Percentiles rank a stretch among this genome's conserved stretches.
phyloP scores from a whole-genome alignment of 495 filamentous ascomycete species.

The Penicillium dipodomyicola region DNA sequence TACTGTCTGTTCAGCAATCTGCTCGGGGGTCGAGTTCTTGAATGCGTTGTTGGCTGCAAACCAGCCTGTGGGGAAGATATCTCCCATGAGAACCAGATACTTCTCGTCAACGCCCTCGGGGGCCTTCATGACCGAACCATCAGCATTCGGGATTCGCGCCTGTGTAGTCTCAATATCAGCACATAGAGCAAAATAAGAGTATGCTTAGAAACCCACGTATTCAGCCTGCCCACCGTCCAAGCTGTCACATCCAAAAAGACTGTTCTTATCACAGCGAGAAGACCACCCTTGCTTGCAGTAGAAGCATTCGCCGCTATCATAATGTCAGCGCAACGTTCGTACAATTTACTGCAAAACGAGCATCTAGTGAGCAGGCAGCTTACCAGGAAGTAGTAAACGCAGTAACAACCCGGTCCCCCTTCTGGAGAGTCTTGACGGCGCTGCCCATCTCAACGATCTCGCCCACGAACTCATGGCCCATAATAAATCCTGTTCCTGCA shows the following conservation, averaged over 20 bases:
- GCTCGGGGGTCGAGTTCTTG: constrained; percentile 57
- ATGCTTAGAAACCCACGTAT: constrained; percentile 50
- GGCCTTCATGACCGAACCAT: constrained; percentile 75
- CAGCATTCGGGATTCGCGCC: constrained; percentile 80
- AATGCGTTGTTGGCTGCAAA: constrained; percentile 88
- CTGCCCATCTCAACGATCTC: constrained; percentile 65
- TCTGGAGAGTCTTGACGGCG: constrained; percentile 63
- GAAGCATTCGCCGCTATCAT: constrained; percentile 71
- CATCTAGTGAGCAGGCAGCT: constrained; percentile 17
- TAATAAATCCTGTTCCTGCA: constrained; percentile 61
- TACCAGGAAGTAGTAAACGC: constrained; percentile 89
- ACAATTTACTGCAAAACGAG: not conserved
- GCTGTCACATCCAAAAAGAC: constrained; percentile 69
- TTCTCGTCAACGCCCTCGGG: constrained; percentile 73
- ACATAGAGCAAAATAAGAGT: not conserved
- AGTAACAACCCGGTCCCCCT: constrained; percentile 76
- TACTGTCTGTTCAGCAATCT: constrained; percentile 67
- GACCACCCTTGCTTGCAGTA: constrained; percentile 84
- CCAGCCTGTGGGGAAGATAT: constrained; percentile 75
- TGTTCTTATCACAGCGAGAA: constrained; percentile 72
- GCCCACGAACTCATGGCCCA: constrained; percentile 78
- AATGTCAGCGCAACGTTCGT: constrained; percentile 9
- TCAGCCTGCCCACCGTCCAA: constrained; percentile 90
- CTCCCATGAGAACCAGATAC: constrained; percentile 67
- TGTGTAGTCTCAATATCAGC: constrained; percentile 18